phyloP scores from a whole-genome alignment of 768 basidiomycete genomes.

The Auricularia sp. region DNA sequence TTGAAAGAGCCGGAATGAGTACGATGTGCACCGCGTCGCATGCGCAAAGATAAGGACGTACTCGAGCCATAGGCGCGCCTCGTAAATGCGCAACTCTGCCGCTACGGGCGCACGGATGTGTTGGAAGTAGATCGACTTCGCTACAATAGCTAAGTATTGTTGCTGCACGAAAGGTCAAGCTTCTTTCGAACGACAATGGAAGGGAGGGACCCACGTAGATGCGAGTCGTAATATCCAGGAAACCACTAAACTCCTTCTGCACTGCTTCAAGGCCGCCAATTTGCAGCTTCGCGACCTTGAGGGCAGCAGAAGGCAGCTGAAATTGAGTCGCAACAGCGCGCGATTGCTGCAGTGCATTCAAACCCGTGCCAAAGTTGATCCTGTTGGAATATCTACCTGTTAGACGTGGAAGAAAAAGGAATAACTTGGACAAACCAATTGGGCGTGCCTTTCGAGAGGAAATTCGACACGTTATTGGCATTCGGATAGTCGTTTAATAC shows the following conservation, averaged over 20 bases:
- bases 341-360: not conserved
- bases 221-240: conserved; percentile 38
- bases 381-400: not conserved
- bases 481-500: not conserved
- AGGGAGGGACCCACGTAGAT: conserved; percentile 38
- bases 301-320: not conserved
- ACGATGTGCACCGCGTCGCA: not conserved
- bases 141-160: conserved; percentile 46
- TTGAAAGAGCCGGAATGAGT: conserved; percentile 14
- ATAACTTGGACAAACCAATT: not conserved
- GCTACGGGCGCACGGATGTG: conserved; percentile 25
- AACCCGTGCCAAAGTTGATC: not conserved
- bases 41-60: conserved; percentile 22
- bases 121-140: conserved; percentile 52
- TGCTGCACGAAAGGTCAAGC: conserved; percentile 1
- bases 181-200: not conserved
- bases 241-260: conserved; percentile 40
- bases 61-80: conserved; percentile 46
- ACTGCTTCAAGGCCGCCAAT: conserved; percentile 31
- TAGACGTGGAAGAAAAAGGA: not conserved
- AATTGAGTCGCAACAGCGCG: not conserved
- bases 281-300: conserved; percentile 23
- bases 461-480: not conserved
- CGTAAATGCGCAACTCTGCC: conserved; percentile 30
- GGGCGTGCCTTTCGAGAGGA: not conserved